Conservation (phyloP, 208 protist species). For the Naegleria fowleri region DNA sequence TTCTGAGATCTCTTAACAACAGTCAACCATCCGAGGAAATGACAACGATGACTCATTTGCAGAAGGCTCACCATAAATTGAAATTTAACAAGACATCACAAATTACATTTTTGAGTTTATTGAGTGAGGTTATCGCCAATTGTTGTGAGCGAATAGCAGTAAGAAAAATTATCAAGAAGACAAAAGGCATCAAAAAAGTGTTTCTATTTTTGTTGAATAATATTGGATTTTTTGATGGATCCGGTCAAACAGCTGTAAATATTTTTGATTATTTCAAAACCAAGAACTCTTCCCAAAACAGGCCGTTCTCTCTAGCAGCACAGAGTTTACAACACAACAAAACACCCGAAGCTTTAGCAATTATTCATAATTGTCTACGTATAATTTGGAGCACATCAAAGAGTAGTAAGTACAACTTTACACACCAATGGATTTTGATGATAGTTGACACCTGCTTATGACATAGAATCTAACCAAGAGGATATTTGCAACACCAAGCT, state of each 20-base stretch:
- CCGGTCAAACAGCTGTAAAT: not conserved
- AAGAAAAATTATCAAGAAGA: not conserved
- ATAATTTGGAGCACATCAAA: not conserved
- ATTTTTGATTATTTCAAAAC: not conserved
- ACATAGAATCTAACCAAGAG: not conserved
- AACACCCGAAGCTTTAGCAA: not conserved
- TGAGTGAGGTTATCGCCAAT: not conserved
- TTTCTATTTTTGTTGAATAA: not conserved
- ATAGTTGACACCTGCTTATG: too few species aligned
- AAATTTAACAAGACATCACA: not conserved
- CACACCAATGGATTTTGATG: too few species aligned
- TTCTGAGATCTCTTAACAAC: not conserved
- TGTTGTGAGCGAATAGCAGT: constrained; percentile 2
- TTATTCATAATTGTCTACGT: not conserved
- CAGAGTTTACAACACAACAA: not conserved
- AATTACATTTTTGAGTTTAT: not conserved
- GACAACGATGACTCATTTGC: not conserved
- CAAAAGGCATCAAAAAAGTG: not conserved
- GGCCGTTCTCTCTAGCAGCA: not conserved
- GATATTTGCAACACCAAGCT: not conserved
- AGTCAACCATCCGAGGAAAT: not conserved
- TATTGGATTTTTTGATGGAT: not conserved
- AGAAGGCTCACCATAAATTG: not conserved
- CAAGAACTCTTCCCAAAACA: not conserved
- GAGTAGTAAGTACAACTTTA: not conserved